A percentile compares a stretch with the other conserved stretches of the same genome.
These are phyloP conservation scores for Penicillium sp. DNA, from an alignment of 2,329 filamentous ascomycete species.

Conservation along the genomic window DNA sequence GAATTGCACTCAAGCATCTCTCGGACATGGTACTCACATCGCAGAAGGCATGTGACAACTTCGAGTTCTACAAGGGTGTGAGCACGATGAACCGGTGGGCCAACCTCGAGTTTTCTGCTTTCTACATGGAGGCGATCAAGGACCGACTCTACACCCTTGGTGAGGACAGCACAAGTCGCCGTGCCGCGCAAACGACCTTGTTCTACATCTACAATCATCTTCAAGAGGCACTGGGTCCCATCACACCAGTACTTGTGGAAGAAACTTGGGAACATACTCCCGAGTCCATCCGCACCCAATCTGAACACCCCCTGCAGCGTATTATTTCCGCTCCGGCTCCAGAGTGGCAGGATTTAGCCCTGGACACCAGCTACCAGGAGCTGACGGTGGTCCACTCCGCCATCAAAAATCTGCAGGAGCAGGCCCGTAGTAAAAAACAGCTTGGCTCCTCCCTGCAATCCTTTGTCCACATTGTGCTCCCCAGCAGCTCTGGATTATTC, in stretches of 20 bases:
- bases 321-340: slow-evolving; percentile 31
- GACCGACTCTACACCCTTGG: slow-evolving; percentile 86
- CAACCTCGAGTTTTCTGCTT: slow-evolving; percentile 78
- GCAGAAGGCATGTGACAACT: slow-evolving; percentile 62
- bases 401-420: slow-evolving; percentile 74
- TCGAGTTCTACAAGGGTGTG: slow-evolving; percentile 80
- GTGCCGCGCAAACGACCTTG: slow-evolving; percentile 57
- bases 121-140: slow-evolving; percentile 91
- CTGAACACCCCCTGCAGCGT: slow-evolving; percentile 48
- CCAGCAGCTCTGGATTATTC: slow-evolving; percentile 26
- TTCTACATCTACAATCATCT: slow-evolving; percentile 68
- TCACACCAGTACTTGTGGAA: slow-evolving; percentile 80
- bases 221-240: slow-evolving; percentile 74
- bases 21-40: slow-evolving; percentile 65
- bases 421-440: slow-evolving; percentile 66
- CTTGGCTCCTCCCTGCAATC: slow-evolving; percentile 81
- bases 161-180: slow-evolving; percentile 61
- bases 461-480: slow-evolving; percentile 54
- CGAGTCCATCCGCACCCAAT: slow-evolving; percentile 56
- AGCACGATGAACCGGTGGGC: slow-evolving; percentile 77
- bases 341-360: slow-evolving; percentile 45
- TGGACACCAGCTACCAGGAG: slow-evolving; percentile 48
- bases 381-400: slow-evolving; percentile 58
- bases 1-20: slow-evolving; percentile 75
- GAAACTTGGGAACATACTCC: slow-evolving; percentile 83